These are phyloP conservation scores for Fusarium gaditjirri DNA, from an alignment of 2,329 filamentous ascomycete species.

Conservation along the genomic window DNA sequence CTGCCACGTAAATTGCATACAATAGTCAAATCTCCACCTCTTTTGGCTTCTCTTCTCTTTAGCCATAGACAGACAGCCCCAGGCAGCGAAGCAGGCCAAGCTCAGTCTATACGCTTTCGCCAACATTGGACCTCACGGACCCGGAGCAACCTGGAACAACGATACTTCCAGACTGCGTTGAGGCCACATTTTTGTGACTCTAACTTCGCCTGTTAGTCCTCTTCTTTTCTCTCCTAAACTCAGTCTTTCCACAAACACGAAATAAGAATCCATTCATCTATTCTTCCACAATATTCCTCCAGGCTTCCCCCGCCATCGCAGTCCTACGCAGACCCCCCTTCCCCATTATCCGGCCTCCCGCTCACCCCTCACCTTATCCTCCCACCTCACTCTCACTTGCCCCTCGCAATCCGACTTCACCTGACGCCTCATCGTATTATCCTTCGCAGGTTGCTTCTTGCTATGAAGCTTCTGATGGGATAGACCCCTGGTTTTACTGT, in stretches of 20 bases:
- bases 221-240: constrained; percentile 2
- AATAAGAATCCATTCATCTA: constrained; percentile 10
- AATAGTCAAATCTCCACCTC: constrained; percentile 17
- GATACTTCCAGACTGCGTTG: constrained; percentile 27
- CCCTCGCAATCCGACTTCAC: constrained; percentile 41
- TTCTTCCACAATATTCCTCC: constrained; percentile 5
- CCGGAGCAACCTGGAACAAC: constrained; percentile 31
- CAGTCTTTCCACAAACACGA: constrained; percentile 15
- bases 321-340: constrained; percentile 35
- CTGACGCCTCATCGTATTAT: constrained; percentile 34
- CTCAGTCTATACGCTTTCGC: constrained; percentile 30
- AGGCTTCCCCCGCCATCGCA: constrained; percentile 33
- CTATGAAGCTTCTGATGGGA: constrained; percentile 43
- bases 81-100: constrained; percentile 22
- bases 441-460: constrained; percentile 37
- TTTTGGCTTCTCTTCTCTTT: constrained; percentile 12
- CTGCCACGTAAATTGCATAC: constrained; percentile 10
- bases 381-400: constrained; percentile 34
- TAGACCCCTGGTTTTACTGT: constrained; percentile 44
- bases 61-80: constrained; percentile 23
- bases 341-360: constrained; percentile 43
- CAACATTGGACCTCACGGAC: constrained; percentile 14
- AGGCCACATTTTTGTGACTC: constrained; percentile 18
- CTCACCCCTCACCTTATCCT: constrained; percentile 41
- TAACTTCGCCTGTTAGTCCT: constrained; percentile 31